Evolutionary conservation across 305 asterid species (phyloP).

Genomic region (Salvia sclarea): DNA sequence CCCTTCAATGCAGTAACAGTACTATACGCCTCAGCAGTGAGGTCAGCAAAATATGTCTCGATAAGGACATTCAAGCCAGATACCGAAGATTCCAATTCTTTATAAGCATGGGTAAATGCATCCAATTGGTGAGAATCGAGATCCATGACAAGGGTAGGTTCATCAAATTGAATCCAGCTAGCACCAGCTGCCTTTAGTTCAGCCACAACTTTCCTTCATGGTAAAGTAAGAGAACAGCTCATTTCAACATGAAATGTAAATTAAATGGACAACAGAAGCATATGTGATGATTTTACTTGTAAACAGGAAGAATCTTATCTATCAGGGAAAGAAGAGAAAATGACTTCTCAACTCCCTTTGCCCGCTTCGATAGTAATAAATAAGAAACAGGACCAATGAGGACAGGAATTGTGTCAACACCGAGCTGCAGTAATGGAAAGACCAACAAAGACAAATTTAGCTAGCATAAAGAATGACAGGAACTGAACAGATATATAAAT

Average conservation of each 20-base stretch:
- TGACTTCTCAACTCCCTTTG: conserved; percentile 56
- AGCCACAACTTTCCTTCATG: conserved; percentile 55
- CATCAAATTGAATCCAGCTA: conserved; percentile 71
- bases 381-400: conserved; percentile 66
- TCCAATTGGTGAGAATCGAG: conserved; percentile 52
- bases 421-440: conserved; percentile 45
- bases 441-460: conserved; percentile 5
- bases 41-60: conserved; percentile 68
- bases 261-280: conserved; percentile 17
- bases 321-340: conserved; percentile 59
- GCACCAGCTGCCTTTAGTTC: conserved; percentile 71
- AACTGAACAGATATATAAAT: conserved; percentile 3
- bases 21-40: conserved; percentile 54
- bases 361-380: conserved; percentile 58
- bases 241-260: conserved; percentile 1
- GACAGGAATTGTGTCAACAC: conserved; percentile 66
- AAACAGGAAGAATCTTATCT: conserved; percentile 62
- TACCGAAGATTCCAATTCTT: conserved; percentile 51
- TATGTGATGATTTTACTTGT: conserved; percentile 48
- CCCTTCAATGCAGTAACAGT: conserved; percentile 47
- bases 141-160: conserved; percentile 69
- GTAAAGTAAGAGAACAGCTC: conserved; percentile 19
- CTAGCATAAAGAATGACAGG: not conserved
- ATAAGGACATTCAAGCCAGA: conserved; percentile 55
- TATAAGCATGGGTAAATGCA: conserved; percentile 51